Base-by-base conservation (phyloP, 495 filamentous ascomycete genomes). In the Aspergillus wentii region DNA sequence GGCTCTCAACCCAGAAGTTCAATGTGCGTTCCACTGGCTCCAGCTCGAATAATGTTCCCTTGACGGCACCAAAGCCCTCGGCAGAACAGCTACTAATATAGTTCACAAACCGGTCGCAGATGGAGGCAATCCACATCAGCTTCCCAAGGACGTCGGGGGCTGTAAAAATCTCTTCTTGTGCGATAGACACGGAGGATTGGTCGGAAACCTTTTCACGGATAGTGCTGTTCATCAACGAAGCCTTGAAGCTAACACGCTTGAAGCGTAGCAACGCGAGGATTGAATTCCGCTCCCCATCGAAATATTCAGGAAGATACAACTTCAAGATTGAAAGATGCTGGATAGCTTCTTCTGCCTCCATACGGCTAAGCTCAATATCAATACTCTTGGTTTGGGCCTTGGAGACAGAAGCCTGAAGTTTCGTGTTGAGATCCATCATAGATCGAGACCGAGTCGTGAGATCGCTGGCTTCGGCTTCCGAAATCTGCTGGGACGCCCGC, bases 361-460 rank as follows among this genome's bases (percentile, higher is more conserved):
- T 78, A 43, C 83, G 83, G 20, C 81, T 74, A 16, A 97, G 69
- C 56, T 97, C 94, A 5, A 95, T 68, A 48, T 96, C 90, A 39
- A 97, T 91, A 0, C 88, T 88, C 57, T 92, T 96, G 49, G 86
- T 82, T 57, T 95, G 90, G 2, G 89, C 80, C 64, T 95, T 96
- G 9, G 86, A 74, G 16, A 87, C 88, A 8, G 89, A 91, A 25
- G 82, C 74, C 49, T 94, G 90, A 22, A 98, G 77, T 51, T 92
- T 90, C 76, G 90, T 75, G 60, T 95, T 97, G 28, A 98, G 73
- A 57, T 98, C 89, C 76, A 94, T 82, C 87, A 97, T 94, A 15
- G 88, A 86, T 35, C 88, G 76, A 22, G 90, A 94, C 20, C 88
- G 83, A 40, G 74, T 82, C 26, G 78, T 85, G 15, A 96, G 74